Conservation (phyloP, 2,329 filamentous ascomycete species). For the Dichotomopilus funicola region DNA sequence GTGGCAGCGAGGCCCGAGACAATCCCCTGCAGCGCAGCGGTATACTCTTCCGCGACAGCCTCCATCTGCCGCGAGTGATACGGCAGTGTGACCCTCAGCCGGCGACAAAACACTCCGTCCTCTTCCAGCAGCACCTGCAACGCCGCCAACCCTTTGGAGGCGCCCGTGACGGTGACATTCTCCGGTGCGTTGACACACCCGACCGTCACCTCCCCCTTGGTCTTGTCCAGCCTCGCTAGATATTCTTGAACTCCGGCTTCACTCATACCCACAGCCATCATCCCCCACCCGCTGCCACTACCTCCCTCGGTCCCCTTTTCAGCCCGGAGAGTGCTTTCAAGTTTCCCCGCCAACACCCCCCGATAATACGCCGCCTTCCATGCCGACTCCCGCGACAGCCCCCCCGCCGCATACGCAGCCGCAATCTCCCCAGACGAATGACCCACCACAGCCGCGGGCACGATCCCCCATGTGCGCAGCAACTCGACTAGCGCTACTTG, state of each 20-base stretch:
- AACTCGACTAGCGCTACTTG: neutral
- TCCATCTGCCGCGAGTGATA: constrained; percentile 7
- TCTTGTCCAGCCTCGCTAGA: neutral
- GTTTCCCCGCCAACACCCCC: neutral
- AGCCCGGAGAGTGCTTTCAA: neutral
- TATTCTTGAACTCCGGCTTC: neutral
- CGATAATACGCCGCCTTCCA: neutral
- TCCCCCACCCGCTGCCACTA: neutral
- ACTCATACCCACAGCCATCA: neutral
- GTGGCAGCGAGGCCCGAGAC: no score
- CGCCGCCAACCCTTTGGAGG: neutral
- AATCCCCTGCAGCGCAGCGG: no score
- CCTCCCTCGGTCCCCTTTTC: neutral
- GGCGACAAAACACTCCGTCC: neutral
- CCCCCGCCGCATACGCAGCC: neutral
- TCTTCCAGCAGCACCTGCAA: neutral
- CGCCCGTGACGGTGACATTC: constrained; percentile 2
- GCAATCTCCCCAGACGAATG: neutral
- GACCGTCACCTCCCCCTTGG: neutral
- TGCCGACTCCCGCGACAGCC: neutral
- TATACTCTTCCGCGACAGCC: neutral
- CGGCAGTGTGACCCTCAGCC: neutral
- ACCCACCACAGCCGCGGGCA: neutral
- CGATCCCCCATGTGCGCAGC: neutral
- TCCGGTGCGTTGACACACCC: neutral